Conservation (phyloP, 192 early-diverging fungal genomes). For the Coemansia sp. region DNA sequence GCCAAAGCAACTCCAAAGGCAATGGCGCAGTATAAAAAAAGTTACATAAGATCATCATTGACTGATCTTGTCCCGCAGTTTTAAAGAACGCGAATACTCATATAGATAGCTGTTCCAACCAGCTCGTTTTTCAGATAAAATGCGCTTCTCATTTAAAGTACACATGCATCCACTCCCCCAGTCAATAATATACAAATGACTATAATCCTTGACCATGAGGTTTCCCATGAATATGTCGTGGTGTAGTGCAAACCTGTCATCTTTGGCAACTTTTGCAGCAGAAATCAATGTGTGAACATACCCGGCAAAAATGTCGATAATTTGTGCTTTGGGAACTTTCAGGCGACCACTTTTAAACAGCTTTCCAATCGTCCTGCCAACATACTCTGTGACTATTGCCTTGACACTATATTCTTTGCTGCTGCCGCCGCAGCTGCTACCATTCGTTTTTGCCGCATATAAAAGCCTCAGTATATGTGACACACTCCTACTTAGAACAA, state of each 20-base stretch:
- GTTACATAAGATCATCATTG: slow-evolving; percentile 4
- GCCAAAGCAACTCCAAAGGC: background rate
- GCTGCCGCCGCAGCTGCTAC: too few species aligned
- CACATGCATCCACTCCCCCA: slow-evolving; percentile 2
- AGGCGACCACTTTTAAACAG: background rate
- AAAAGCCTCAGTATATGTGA: too few species aligned
- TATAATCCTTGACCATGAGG: background rate
- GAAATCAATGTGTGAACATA: slow-evolving; percentile 10
- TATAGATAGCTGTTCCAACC: slow-evolving; percentile 8
- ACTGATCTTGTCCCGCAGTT: background rate
- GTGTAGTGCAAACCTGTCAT: background rate
- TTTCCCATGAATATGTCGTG: slow-evolving; percentile 3
- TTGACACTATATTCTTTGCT: too few species aligned
- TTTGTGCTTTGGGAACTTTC: background rate
- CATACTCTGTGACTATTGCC: background rate
- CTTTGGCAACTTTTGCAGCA: background rate
- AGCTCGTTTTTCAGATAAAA: background rate
- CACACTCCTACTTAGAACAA: too few species aligned
- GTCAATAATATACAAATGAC: background rate
- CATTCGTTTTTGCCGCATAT: too few species aligned
- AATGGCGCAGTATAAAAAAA: slow-evolving; percentile 3
- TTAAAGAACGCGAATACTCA: background rate
- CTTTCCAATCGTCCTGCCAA: background rate
- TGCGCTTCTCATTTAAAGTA: background rate
- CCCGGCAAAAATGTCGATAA: slow-evolving; percentile 13